Base-by-base conservation (phyloP, 768 basidiomycete genomes). In the Hypholoma fasciculare region DNA sequence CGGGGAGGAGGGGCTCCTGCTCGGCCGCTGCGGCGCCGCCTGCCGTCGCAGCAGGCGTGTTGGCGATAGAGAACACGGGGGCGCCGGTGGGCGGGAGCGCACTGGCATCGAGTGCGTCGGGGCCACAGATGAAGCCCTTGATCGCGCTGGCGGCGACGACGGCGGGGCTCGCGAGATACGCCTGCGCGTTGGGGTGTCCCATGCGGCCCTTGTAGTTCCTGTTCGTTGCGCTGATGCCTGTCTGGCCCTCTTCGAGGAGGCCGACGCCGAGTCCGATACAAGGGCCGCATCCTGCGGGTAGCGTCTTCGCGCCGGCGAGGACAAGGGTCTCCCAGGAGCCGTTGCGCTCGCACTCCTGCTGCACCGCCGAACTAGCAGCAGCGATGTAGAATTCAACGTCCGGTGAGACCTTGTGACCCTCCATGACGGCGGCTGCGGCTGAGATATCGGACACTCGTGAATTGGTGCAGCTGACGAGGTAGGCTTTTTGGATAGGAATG, bases 181-280 rank as follows among this genome's bases (percentile, higher is more conserved):
- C 96, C 64, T 90, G 85, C 0, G 97, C 96, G 52, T 93, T 92
- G 0, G 97, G 96, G 62, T 89, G 86, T 0, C 97, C 97, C 97
- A 99, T 99, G 4, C 97, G 83, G 3, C 97, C 97, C 78, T 99
- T 98, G 78, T 98, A 99, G 69, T 99, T 99, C 74, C 97, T 81
- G 74, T 99, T 99, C 7, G 96, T 98, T 4, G 97, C 97, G 62
- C 94, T 96, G 69, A 99, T 98, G 1, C 97, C 96, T 1, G 88
- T 89, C 72, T 99, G 84, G 1, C 96, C 97, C 62, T 98, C 96
- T 70, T 98, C 90, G 37, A 99, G 76, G 53, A 98, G 74, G 11
- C 97, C 97, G 0, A 86, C 88, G 1, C 97, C 97, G 4, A 99
- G 83, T 19, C 97, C 97, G 61, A 99, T 99, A 71, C 97, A 99